phyloP scores from a whole-genome alignment of 495 filamentous ascomycete species.

The Penicillium psychrofluorescens region DNA sequence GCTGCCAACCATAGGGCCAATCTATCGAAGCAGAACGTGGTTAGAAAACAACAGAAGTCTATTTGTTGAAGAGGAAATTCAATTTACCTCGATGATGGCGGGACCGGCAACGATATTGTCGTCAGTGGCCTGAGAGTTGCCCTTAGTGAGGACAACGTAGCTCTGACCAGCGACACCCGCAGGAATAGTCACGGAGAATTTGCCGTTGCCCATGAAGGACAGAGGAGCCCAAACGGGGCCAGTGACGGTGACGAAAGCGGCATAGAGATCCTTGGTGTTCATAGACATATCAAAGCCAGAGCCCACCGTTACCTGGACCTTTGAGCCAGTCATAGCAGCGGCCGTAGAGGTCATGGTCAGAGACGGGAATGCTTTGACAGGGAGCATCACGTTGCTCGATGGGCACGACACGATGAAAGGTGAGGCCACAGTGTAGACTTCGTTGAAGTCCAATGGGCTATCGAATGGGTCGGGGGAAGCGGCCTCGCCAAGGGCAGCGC shows the following conservation, averaged over 20 bases:
- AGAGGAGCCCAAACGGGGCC: conserved; percentile 25
- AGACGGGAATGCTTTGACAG: conserved; percentile 51
- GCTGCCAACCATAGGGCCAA: neutral
- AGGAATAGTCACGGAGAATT: conserved; percentile 29
- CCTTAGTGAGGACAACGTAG: conserved; percentile 29
- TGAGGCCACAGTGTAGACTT: conserved; percentile 54
- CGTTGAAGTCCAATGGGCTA: conserved; percentile 47
- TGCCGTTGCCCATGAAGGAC: conserved; percentile 14
- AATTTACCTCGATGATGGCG: conserved; percentile 27
- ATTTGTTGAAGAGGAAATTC: neutral
- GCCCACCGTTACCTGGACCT: conserved; percentile 8
- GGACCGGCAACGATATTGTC: conserved; percentile 26
- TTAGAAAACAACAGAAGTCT: neutral
- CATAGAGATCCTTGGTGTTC: conserved; percentile 2
- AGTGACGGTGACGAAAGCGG: conserved; percentile 32
- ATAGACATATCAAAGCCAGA: conserved; percentile 4
- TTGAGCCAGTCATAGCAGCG: conserved; percentile 9
- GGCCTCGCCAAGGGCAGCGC: conserved; percentile 36
- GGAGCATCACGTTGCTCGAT: conserved; percentile 40
- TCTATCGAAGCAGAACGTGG: neutral
- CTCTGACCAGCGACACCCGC: conserved; percentile 25
- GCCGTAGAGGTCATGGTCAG: conserved; percentile 17
- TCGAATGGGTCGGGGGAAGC: conserved; percentile 54
- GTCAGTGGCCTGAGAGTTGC: conserved; percentile 16
- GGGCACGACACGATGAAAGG: conserved; percentile 55